Percentiles rank a stretch among this genome's conserved stretches.
Conservation (phyloP, 2,329 filamentous ascomycete genomes). For the Hymenoscyphus scutula region DNA sequence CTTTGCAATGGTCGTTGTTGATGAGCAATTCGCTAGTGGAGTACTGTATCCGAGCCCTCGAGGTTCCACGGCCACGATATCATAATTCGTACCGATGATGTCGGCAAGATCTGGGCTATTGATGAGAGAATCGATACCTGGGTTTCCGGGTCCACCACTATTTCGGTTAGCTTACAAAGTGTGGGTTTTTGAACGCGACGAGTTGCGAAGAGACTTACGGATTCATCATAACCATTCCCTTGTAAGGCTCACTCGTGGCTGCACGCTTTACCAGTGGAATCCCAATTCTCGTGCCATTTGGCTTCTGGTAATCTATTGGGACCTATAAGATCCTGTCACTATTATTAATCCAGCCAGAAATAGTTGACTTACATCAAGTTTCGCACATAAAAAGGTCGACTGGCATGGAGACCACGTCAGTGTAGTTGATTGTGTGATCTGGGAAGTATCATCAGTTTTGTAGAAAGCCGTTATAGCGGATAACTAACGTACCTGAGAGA, state of each 20-base stretch:
- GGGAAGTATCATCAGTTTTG: too few species aligned
- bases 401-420: background rate
- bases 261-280: background rate
- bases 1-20: too few species aligned
- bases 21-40: background rate
- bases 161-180: background rate
- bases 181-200: background rate
- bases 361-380: background rate
- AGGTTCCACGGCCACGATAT: background rate
- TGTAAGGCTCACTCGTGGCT: background rate
- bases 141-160: background rate
- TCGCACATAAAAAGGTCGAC: background rate
- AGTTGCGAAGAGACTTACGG: background rate
- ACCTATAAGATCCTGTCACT: background rate
- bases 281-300: background rate
- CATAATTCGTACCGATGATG: background rate
- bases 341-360: background rate
- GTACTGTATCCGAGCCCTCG: background rate
- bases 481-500: too few species aligned
- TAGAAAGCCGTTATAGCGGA: too few species aligned
- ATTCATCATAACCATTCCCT: background rate
- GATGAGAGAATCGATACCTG: background rate
- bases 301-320: background rate
- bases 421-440: too few species aligned
- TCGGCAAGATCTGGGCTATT: background rate